Evolutionary conservation across 2,329 filamentous ascomycete genomes (phyloP), one percentile per base, ranked within the genome.

Genomic region (Mollisiaceae sp.): DNA sequence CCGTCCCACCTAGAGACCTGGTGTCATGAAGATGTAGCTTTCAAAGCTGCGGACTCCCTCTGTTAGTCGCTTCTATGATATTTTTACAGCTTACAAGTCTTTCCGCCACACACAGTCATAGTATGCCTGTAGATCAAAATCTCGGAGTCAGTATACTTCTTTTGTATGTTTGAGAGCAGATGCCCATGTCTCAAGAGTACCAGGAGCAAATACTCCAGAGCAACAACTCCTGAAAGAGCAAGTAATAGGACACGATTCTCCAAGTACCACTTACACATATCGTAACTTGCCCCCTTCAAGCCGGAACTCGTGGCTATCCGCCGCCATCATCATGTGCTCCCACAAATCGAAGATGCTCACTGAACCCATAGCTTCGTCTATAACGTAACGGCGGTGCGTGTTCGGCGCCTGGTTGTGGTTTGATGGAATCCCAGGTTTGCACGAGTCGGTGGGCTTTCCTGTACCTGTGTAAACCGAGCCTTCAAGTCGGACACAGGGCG

Each of bases 271-370:
- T n/a, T n/a, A n/a, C n/a, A 69, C 65, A 62, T 61, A 69, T 47
- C 65, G 57, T 45, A 69, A 54, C 65, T 65, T 67, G 20, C 67
- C 65, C 12, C 54, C 60, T 27, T 67, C 67, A 6, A 69, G 36
- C 5, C 67, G 47, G 59, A 69, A 67, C 24, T 67, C 64, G 59
- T 69, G 67, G 39, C 62, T 65, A 58, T 69, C 67, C 1, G 65
- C 60, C 35, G 65, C 67, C 35, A 57, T 65, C 67, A 65, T 66
- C 65, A 58, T 68, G 59, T 67, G 63, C 54, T 65, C 63, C 63
- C 63, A 67, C 56, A 64, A 52, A 60, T 60, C 65, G 35, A 67
- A 64, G 14, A 63, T 65, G 36, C 54, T 62, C 56, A 67, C 65
- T 27, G 32, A 41, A 9, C 65, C 65, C 60, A 65, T 65, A 0